Percentiles rank a stretch among this genome's conserved stretches.
Evolutionary conservation across 1,284 basidiomycete genomes (phyloP).

Genomic region (Rhodofomes roseus): DNA sequence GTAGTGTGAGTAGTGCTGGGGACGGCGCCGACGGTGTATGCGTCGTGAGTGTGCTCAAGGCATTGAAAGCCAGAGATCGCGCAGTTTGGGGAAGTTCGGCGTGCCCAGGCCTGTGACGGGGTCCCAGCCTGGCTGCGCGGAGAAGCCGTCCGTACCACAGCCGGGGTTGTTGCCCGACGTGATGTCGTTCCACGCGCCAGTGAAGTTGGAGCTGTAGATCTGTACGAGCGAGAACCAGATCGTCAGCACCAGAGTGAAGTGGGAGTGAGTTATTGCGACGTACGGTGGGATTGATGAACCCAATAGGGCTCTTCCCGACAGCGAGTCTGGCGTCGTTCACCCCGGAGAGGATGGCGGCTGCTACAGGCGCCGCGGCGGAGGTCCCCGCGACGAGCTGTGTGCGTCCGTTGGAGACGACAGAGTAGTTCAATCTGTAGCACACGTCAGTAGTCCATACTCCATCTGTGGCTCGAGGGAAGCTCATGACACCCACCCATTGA

Average conservation of each 20-base stretch:
- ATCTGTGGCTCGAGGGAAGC: no score
- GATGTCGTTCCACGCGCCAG: constrained; percentile 14
- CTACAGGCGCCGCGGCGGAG: constrained; percentile 2
- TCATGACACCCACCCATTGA: constrained; percentile 31
- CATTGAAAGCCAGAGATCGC: constrained; percentile 10
- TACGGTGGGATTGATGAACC: constrained; percentile 50
- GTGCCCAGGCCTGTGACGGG: constrained; percentile 19
- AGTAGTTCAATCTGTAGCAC: constrained; percentile 39
- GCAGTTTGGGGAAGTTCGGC: constrained; percentile 14
- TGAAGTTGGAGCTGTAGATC: constrained; percentile 13
- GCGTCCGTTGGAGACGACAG: constrained; percentile 26
- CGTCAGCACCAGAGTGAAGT: neutral
- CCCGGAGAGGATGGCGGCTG: constrained; percentile 49
- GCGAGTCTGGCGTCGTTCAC: constrained; percentile 53
- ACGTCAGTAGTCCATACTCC: neutral
- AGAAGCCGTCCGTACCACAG: constrained; percentile 10
- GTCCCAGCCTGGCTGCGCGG: constrained; percentile 13
- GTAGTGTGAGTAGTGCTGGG: no score
- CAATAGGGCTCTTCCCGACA: constrained; percentile 39
- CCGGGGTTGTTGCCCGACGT: constrained; percentile 14
- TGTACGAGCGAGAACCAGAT: neutral
- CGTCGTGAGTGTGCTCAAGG: constrained; percentile 3
- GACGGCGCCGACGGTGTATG: no score
- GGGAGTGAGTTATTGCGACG: neutral
- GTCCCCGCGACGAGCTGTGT: constrained; percentile 12